These are phyloP conservation scores for Chionographis japonica DNA, from an alignment of 106 monocot species.

Conservation along the genomic window DNA sequence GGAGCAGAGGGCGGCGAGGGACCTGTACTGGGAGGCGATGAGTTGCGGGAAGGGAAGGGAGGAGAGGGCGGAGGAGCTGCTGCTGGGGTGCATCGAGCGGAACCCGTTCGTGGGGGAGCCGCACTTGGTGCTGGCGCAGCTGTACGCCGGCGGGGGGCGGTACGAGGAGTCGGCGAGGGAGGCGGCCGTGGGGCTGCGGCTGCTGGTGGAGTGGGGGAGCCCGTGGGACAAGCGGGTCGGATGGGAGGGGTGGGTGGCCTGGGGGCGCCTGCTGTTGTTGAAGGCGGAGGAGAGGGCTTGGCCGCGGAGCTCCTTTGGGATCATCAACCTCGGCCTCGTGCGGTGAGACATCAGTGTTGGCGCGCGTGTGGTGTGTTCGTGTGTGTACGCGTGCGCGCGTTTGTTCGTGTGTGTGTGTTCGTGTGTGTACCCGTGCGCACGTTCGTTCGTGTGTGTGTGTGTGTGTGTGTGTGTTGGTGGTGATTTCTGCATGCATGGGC, in stretches of 20 bases:
- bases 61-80: conserved; percentile 36
- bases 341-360: not conserved
- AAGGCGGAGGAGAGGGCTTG: conserved; percentile 42
- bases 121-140: conserved; percentile 51
- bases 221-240: conserved; percentile 58
- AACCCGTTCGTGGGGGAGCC: conserved; percentile 72
- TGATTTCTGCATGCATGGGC: no score
- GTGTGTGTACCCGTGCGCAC: no score
- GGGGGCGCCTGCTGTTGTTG: conserved; percentile 43
- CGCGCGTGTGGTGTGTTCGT: no score
- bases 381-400: no score
- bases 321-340: conserved; percentile 50
- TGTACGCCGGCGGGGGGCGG: conserved; percentile 32
- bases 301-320: conserved; percentile 38
- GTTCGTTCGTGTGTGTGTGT: not conserved
- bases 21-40: conserved; percentile 71
- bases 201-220: conserved; percentile 59
- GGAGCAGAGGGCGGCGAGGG: conserved; percentile 46
- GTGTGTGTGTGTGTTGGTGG: no score
- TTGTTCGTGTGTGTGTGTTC: not conserved
- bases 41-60: not conserved
- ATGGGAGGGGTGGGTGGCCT: conserved; percentile 64
- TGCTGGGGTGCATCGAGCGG: conserved; percentile 34
- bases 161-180: conserved; percentile 47
- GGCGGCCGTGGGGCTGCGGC: conserved; percentile 48